Evolutionary conservation across 495 filamentous ascomycete genomes (phyloP), one percentile per base, ranked within the genome.

Genomic region (Penicillium macrosclerotiorum): DNA sequence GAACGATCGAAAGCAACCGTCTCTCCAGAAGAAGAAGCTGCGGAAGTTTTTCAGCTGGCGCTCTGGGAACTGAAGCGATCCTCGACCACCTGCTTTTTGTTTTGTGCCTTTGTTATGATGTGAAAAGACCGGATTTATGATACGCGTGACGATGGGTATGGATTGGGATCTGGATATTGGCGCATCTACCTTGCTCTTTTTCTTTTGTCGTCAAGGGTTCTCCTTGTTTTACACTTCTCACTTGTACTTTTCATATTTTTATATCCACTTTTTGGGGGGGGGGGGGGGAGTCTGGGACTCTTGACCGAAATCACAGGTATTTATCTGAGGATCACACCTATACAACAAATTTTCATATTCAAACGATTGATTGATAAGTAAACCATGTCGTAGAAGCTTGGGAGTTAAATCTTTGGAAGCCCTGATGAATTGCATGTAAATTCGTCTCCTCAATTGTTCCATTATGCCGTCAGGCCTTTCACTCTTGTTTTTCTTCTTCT

Each of bases 1-100:
- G 25, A 40, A 54, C 16, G 52, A 53, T 13, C 25, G 48, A 24
- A 59, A 59, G 25, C 12, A 22, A 11, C 50, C 49, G 2, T 36
- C 37, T n/a, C 34, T 45, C 3, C 55, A 51, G 42, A 33, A 25
- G 3, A 62, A 49, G 32, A 46, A 49, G 12, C 24, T 67, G 18
- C 43, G 53, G 19, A 63, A 60, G 45, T 45, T 63, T 11, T 60
- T 63, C 16, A 60, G 56, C 36, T 63, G 59, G 59, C 38, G 54
- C 19, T 54, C 55, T 52, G 52, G 59, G 27, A 40, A 48, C 20
- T 52, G 20, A 45, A 17, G 32, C 17, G 23, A 22, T 37, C 7
- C 3, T n/a, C 17, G 8, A 36, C 22, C n/a, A n/a, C n/a, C n/a
- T n/a, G n/a, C n/a, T n/a, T n/a, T n/a, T n/a, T n/a, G n/a, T n/a